These are phyloP conservation scores for Typha latifolia DNA, from an alignment of 176 grass and related monocot genomes.

Conservation along the genomic window DNA sequence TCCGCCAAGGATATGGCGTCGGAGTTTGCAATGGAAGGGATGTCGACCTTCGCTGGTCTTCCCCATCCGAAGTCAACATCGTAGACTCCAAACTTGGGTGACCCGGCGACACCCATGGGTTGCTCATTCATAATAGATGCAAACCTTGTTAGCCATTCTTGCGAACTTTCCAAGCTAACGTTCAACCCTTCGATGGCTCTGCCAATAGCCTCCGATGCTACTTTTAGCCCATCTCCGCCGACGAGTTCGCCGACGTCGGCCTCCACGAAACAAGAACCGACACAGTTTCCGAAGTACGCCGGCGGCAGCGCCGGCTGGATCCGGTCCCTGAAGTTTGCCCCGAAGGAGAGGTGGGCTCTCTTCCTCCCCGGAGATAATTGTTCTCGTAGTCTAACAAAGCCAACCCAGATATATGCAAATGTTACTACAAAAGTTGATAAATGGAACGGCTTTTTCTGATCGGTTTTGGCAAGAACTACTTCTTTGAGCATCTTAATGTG, in stretches of 20 bases:
- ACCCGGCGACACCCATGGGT: slow-evolving; percentile 8
- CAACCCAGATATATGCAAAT: slow-evolving; percentile 34
- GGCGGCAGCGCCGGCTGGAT: slow-evolving; percentile 47
- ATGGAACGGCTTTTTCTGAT: not conserved
- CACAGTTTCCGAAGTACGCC: slow-evolving; percentile 89
- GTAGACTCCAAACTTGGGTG: slow-evolving; percentile 18
- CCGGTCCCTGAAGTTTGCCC: slow-evolving; percentile 66
- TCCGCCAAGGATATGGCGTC: slow-evolving; percentile 8
- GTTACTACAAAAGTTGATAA: slow-evolving; percentile 27
- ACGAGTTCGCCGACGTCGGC: slow-evolving; percentile 32
- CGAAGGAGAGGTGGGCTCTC: slow-evolving; percentile 68
- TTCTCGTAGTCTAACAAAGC: slow-evolving; percentile 25
- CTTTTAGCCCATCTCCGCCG: slow-evolving; percentile 31
- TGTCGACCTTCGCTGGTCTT: slow-evolving; percentile 15
- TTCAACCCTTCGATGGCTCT: slow-evolving; percentile 36
- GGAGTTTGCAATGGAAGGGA: not conserved
- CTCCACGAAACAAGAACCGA: slow-evolving; percentile 83
- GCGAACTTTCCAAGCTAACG: not conserved
- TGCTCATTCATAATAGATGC: not conserved
- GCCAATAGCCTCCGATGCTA: slow-evolving; percentile 62
- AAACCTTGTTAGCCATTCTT: not conserved
- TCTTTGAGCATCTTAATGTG: slow-evolving; percentile 33
- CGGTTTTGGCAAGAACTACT: slow-evolving; percentile 1
- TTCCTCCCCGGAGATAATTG: not conserved
- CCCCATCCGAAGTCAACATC: slow-evolving; percentile 30